Conservation (phyloP, 257 asterid genomes). For the Nicotiana obtusifolia region DNA sequence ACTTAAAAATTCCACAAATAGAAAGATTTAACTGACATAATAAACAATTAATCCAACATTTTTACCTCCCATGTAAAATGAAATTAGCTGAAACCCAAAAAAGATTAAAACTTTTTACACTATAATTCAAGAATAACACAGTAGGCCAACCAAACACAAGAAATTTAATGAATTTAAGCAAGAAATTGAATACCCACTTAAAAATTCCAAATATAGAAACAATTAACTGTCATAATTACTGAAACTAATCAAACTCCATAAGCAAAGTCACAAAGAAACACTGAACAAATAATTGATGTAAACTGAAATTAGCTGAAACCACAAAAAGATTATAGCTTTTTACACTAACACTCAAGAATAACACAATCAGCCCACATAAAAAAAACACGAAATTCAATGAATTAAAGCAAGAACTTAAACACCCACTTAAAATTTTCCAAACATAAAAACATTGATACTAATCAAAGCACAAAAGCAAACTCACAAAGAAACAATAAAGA, state of each 20-base stretch:
- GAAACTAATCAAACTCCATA: background rate
- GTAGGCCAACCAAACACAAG: background rate
- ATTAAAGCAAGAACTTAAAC: background rate
- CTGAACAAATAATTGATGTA: background rate
- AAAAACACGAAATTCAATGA: too few species aligned
- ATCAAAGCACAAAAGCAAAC: background rate
- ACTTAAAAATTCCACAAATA: too few species aligned
- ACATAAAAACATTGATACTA: background rate
- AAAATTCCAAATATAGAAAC: background rate
- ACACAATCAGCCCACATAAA: background rate
- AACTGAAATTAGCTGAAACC: background rate
- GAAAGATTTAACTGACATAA: too few species aligned
- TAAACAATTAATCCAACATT: background rate
- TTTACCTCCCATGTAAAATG: background rate
- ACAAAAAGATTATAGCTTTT: conserved; percentile 11
- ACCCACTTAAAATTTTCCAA: background rate
- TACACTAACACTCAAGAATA: background rate
- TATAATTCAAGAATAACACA: background rate
- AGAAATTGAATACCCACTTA: background rate
- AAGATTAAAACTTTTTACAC: background rate
- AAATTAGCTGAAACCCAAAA: background rate
- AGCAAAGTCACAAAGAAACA: background rate
- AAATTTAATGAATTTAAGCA: background rate
- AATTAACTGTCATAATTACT: background rate
- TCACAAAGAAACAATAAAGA: background rate